These are phyloP conservation scores for Aspergillus asperescens DNA, from an alignment of 495 filamentous ascomycete species.

Conservation along the genomic window DNA sequence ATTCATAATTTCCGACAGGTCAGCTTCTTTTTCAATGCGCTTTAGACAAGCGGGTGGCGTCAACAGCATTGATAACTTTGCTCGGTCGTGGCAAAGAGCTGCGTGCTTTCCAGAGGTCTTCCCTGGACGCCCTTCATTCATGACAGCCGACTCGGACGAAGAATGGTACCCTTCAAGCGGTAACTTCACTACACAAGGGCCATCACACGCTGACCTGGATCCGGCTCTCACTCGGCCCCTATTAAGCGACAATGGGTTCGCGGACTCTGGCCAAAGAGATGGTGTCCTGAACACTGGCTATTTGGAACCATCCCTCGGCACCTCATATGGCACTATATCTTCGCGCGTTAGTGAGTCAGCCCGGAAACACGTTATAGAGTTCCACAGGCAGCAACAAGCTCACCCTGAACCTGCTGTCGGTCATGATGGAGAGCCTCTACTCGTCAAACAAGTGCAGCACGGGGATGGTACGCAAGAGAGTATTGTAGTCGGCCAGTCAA, in stretches of 20 bases:
- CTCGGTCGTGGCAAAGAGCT: conserved; percentile 88
- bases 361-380: conserved; percentile 62
- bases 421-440: conserved; percentile 67
- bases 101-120: conserved; percentile 83
- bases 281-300: conserved; percentile 19
- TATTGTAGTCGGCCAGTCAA: conserved; percentile 84
- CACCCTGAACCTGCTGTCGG: conserved; percentile 43
- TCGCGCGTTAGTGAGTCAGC: conserved; percentile 63
- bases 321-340: conserved; percentile 71
- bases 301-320: conserved; percentile 56
- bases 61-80: conserved; percentile 93
- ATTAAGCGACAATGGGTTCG: conserved; percentile 22
- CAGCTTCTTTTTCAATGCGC: conserved; percentile 67
- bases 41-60: conserved; percentile 80
- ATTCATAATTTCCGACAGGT: conserved; percentile 22
- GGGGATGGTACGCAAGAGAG: conserved; percentile 81
- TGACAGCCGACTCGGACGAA: conserved; percentile 49
- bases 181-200: conserved; percentile 29
- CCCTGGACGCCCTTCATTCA: conserved; percentile 66
- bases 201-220: conserved; percentile 20
- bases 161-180: conserved; percentile 34
- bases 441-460: conserved; percentile 78
- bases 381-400: conserved; percentile 67
- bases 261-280: conserved; percentile 15
- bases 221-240: conserved; percentile 28